These are phyloP conservation scores for Inonotus obliquus DNA, from an alignment of 1,284 basidiomycete genomes.

Conservation along the genomic window DNA sequence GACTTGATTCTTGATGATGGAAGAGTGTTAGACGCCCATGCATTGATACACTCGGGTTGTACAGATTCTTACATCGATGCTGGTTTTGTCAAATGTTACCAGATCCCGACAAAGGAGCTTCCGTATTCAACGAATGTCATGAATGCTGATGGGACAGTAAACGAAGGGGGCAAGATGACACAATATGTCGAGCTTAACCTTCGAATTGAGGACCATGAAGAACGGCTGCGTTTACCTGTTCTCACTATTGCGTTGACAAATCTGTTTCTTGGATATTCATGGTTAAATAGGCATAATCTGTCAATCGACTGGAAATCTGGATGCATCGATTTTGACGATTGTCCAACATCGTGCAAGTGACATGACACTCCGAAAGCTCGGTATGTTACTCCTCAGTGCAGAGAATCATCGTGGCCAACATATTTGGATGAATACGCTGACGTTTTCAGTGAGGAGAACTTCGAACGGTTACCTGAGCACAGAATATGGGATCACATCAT, in stretches of 20 bases:
- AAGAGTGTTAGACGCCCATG: not conserved
- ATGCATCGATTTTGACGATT: not conserved
- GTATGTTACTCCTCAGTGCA: not conserved
- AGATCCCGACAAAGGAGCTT: not conserved
- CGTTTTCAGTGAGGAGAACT: not conserved
- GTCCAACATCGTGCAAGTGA: not conserved
- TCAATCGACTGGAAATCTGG: not conserved
- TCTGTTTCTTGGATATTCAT: not conserved
- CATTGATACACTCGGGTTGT: not conserved
- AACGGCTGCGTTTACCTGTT: not conserved
- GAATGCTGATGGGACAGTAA: not conserved
- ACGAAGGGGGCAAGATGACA: not conserved
- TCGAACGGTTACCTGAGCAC: not conserved
- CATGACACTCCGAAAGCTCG: not conserved
- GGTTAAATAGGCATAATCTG: not conserved
- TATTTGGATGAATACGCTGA: not conserved
- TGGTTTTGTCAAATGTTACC: not conserved
- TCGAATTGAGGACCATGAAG: not conserved
- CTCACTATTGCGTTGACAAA: not conserved
- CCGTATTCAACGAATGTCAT: not conserved
- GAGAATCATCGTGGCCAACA: not conserved
- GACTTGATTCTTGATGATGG: not conserved
- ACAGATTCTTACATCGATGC: not conserved
- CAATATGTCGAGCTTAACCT: too few relatives aligned
- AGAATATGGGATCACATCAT: not conserved